Evolutionary conservation across 2,329 filamentous ascomycete species (phyloP), one percentile per base, ranked within the genome.

Genomic region (Endoconidiophora polonica): DNA sequence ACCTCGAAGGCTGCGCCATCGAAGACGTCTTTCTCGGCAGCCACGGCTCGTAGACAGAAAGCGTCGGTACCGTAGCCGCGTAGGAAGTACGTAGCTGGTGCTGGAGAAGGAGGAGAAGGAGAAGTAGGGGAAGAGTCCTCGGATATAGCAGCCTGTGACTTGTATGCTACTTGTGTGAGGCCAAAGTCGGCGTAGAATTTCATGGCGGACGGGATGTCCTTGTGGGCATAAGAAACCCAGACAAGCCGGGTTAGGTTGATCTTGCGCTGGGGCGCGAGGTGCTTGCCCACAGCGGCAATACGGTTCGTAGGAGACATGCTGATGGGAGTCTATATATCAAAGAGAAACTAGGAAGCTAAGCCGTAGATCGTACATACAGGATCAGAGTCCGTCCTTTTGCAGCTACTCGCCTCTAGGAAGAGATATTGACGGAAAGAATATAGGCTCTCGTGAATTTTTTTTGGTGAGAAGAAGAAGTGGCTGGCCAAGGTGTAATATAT

Each of bases 41-140:
- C 63, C 52, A 68, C 66, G 44, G 74, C 69, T 55, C 73, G 76
- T 42, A 79, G 67, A 2, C 78, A 64, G 58, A 76, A 79, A 10
- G 75, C 74, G 56, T 80, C 76, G 5, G 62, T 63, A 12, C 77
- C 76, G 57, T 79, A 80, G 16, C 77, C 77, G 39, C 74, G 70
- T 60, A 71, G 79, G 64, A 29, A 73, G 71, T 50, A 63, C 67
- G 43, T 68, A 62, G 24, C 16, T 7, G 33, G 44, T 9, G 24
- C 24, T 1, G 40, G 40, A 22, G 40, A 42, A 18, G 24, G 44
- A 1, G 40, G 40, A 22, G 40, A 42, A 10, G 40, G 18, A 12
- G 40, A 2, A 7, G 41, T n/a, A 5, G 24, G 63, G 66, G 2
- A 59, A 56, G 48, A 18, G 1, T 18, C 16, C 16, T 33, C 26